Percentiles rank a stretch among this genome's conserved stretches.
phyloP scores from a whole-genome alignment of 768 basidiomycete genomes.

The Tubosaeta brunneosetosa region DNA sequence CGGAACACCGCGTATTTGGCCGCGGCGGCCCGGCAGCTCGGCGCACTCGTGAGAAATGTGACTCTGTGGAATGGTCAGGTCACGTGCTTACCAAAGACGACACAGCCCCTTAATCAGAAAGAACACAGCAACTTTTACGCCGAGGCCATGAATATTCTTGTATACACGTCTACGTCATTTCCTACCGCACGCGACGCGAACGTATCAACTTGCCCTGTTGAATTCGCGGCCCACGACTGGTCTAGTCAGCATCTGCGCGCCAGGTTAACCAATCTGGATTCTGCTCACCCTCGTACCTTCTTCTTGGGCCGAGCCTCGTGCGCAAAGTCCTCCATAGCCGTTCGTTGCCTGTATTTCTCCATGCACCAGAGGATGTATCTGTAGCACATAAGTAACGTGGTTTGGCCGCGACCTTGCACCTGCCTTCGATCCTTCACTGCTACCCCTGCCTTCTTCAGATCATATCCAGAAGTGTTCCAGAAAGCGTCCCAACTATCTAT shows the following conservation, averaged over 20 bases:
- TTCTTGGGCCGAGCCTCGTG: slow-evolving; percentile 67
- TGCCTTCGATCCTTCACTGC: slow-evolving; percentile 68
- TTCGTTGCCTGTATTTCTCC: slow-evolving; percentile 67
- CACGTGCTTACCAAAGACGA: slow-evolving; percentile 19
- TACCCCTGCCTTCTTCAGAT: slow-evolving; percentile 63
- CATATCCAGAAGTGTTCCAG: slow-evolving; percentile 55
- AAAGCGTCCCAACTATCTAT: slow-evolving; percentile 68
- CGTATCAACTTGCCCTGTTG: slow-evolving; percentile 74
- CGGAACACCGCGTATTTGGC: slow-evolving; percentile 14
- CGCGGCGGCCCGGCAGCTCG: slow-evolving; percentile 11
- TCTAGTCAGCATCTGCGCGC: neutral
- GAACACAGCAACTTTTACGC: slow-evolving; percentile 2
- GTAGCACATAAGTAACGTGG: slow-evolving; percentile 6
- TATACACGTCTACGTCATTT: slow-evolving; percentile 6
- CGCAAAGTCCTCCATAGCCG: slow-evolving; percentile 54
- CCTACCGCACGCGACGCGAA: slow-evolving; percentile 44
- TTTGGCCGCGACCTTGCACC: slow-evolving; percentile 17
- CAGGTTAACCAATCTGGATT: neutral
- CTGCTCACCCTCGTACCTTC: slow-evolving; percentile 70
- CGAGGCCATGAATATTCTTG: slow-evolving; percentile 11
- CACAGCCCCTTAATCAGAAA: slow-evolving; percentile 16
- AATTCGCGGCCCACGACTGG: slow-evolving; percentile 69
- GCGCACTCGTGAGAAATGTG: slow-evolving; percentile 30
- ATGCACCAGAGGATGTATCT: slow-evolving; percentile 86
- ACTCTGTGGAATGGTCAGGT: slow-evolving; percentile 21